Evolutionary conservation across 2,329 filamentous ascomycete species (phyloP).

Genomic region (Zopfia rhizophila): DNA sequence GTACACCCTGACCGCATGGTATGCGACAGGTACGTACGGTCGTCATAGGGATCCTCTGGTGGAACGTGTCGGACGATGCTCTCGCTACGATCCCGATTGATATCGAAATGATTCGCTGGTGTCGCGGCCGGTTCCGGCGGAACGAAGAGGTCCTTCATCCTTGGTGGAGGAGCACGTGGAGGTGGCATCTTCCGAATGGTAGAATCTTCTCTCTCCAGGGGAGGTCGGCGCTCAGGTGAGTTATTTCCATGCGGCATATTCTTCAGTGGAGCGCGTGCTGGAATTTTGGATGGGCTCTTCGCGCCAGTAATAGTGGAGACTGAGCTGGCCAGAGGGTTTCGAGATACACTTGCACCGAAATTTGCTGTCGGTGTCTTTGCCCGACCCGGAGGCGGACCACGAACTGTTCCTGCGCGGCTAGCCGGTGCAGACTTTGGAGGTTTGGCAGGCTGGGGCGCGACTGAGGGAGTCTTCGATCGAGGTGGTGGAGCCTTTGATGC

Average conservation of each 20-base stretch:
- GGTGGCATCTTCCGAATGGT: slow-evolving; percentile 54
- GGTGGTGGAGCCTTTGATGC: slow-evolving; percentile 69
- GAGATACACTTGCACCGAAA: slow-evolving; percentile 47
- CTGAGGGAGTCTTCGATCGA: slow-evolving; percentile 80
- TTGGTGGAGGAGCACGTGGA: slow-evolving; percentile 75
- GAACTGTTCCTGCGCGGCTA: slow-evolving; percentile 52
- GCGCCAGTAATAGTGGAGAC: slow-evolving; percentile 38
- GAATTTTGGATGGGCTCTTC: slow-evolving; percentile 74
- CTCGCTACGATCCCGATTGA: slow-evolving; percentile 61
- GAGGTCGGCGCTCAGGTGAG: slow-evolving; percentile 75
- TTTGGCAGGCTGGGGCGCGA: slow-evolving; percentile 41
- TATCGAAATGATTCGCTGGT: slow-evolving; percentile 55
- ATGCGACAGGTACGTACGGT: slow-evolving; percentile 46
- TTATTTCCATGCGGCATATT: slow-evolving; percentile 77
- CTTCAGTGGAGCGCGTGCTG: slow-evolving; percentile 74
- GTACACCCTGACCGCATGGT: slow-evolving; percentile 40
- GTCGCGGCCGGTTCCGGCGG: slow-evolving; percentile 60
- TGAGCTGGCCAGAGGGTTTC: slow-evolving; percentile 51
- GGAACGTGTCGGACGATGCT: slow-evolving; percentile 69
- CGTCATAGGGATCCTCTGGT: slow-evolving; percentile 89
- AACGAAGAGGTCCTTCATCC: slow-evolving; percentile 85
- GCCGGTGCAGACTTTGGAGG: slow-evolving; percentile 44
- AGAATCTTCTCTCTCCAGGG: slow-evolving; percentile 43
- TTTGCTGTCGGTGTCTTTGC: slow-evolving; percentile 57
- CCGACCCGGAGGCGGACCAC: slow-evolving; percentile 53